Evolutionary conservation across 208 protist genomes (phyloP), one percentile per base, ranked within the genome.

Genomic region (Leishmania turanica): DNA sequence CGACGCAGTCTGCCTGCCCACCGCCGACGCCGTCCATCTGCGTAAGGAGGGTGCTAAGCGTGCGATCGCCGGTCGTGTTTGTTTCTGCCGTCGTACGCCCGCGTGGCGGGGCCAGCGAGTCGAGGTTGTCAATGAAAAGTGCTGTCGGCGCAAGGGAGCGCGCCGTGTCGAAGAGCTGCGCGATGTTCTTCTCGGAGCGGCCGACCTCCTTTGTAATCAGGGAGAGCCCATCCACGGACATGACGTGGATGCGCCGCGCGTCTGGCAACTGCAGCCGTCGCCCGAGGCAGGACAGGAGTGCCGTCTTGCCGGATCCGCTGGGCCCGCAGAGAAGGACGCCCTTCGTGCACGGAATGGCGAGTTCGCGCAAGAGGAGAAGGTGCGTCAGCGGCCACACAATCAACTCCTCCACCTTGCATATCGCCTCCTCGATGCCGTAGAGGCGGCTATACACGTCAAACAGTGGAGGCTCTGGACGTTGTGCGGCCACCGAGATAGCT

Each of bases 61-160:
- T 96, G 78, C 95, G 92, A 79, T 98, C 97, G 40, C 87, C 84
- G n/a, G 93, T 88, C 19, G 82, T 90, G 65, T 86, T 91, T 42
- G 89, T 91, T 81, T 93, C 88, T 37, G 68, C 66, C 34, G 77
- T 89, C 27, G 82, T 79, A 49, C 80, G 78, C 15, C 91, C 90
- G 56, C 97, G 93, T 31, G 92, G 91, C 21, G 91, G 90, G 6
- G 97, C 96, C 70, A 99, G 86, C 34, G 93, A 91, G 73, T 99
- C 97, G 66, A 99, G 85, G 83, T 99, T 97, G 87, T 99, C 96
- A 68, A 98, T 87, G 78, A 99, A 95, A 34, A 99, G 84, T 34
- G 92, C 94, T 40, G 91, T 91, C 4, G 96, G 96, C 19, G 95
- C 85, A 11, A 76, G 77, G 9, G 87, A 81, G 49, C 96, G 89